Base-by-base conservation (phyloP, 768 basidiomycete species). In the Termitomyces sp. region DNA sequence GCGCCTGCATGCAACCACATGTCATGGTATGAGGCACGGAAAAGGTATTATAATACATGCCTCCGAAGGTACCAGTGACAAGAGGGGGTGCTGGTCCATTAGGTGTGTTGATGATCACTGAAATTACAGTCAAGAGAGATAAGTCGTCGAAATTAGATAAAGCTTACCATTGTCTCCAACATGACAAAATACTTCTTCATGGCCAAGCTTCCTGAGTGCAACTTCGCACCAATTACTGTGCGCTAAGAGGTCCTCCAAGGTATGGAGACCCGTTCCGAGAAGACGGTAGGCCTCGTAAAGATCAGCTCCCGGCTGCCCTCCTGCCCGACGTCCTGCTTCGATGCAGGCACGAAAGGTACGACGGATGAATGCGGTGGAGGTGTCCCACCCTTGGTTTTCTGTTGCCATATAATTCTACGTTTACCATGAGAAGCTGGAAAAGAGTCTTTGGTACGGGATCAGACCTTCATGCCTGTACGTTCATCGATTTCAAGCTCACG, bases 211-310 rank as follows among this genome's bases (percentile, higher is more conserved):
- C 59, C 82, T 77, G 8, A 92, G 75, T 0, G 80, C 80, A 11
- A 91, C 72, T 69, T 94, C 89, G 69, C 86, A 86, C 81, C 86
- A 91, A 70, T 92, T 85, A 65, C 82, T 84, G 67, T 91, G 91
- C 1, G 89, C 89, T 12, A 86, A 71, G 41, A 91, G 77, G 66
- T 92, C 88, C 65, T 91, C 88, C 70, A 85, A 73, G 3, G 84
- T 85, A 65, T 86, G 85, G 33, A 86, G 71, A 3, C 81, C 84
- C 21, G 79, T 83, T 3, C 89, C 89, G 17, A 91, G 75, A 9
- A 89, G 75, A 14, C 87, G 79, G 70, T 86, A 91, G 3, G 85
- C 83, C 61, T 87, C 85, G 70, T 74, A 87, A 15, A 82, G 75
- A 47, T 85, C 83, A 3, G 73, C 66, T 21, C 75, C 78, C 54